Evolutionary conservation across 305 asterid species (phyloP).

Genomic region (Petunia hybrid): DNA sequence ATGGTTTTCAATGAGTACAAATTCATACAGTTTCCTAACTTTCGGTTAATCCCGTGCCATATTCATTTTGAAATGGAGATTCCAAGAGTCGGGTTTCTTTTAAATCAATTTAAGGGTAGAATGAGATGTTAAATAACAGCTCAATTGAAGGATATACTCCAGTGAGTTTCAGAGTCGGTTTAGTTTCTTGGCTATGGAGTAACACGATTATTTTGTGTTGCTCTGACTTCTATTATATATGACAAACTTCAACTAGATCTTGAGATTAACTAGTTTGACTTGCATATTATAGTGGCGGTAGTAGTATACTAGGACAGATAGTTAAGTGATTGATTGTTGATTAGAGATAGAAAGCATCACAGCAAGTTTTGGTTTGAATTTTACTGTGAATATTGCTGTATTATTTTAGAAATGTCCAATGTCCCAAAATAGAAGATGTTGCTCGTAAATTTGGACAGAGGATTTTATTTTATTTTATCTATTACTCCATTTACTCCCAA

Average conservation of each 20-base stretch:
- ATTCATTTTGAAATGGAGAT: not conserved
- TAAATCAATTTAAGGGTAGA: not conserved
- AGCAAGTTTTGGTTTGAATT: not conserved
- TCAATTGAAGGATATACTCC: slow-evolving; percentile 3
- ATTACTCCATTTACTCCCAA: not conserved
- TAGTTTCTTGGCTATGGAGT: slow-evolving; percentile 18
- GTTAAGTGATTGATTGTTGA: not conserved
- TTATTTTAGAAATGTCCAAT: slow-evolving; percentile 1
- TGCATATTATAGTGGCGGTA: not conserved
- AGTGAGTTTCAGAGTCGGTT: not conserved
- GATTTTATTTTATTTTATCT: not conserved
- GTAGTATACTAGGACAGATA: not conserved
- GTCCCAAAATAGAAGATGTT: not conserved
- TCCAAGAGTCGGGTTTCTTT: not conserved
- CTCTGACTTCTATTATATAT: slow-evolving; percentile 1
- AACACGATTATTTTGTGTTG: not conserved
- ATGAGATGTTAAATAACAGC: not conserved
- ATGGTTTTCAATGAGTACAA: not conserved
- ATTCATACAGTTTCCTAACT: too few relatives aligned
- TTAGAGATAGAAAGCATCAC: not conserved
- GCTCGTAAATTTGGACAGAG: not conserved
- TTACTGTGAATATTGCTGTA: not conserved
- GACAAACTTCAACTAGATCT: slow-evolving; percentile 10
- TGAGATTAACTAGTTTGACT: not conserved
- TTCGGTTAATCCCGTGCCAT: too few relatives aligned